A percentile compares a stretch with the other conserved stretches of the same genome.
Evolutionary conservation across 768 basidiomycete species (phyloP).

Genomic region (Trametes coccinea): DNA sequence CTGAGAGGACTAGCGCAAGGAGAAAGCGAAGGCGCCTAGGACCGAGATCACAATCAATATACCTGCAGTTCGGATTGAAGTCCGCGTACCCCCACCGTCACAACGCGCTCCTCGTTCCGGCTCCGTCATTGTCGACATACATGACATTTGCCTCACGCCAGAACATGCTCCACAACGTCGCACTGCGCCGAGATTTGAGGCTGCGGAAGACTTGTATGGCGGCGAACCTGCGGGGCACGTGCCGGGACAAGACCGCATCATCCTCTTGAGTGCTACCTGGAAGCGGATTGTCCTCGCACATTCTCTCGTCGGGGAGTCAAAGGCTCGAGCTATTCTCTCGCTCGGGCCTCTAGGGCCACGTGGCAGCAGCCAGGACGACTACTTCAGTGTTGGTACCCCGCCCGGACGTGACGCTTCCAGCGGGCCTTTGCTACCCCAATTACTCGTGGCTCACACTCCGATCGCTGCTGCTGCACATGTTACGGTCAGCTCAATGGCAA

Average conservation of each 20-base stretch:
- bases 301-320: conserved; percentile 39
- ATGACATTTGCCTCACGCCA: conserved; percentile 46
- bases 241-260: conserved; percentile 8
- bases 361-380: conserved; percentile 1
- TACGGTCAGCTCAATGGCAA: conserved; percentile 16
- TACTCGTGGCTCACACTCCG: not conserved
- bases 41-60: conserved; percentile 41
- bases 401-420: not conserved
- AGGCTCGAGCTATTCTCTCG: conserved; percentile 50
- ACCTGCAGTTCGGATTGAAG: conserved; percentile 62
- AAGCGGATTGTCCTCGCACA: conserved; percentile 51
- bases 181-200: conserved; percentile 32
- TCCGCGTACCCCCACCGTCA: conserved; percentile 64
- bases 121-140: conserved; percentile 62
- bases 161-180: conserved; percentile 27
- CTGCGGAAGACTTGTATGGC: conserved; percentile 16
- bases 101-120: conserved; percentile 59
- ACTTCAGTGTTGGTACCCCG: conserved; percentile 21
- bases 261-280: conserved; percentile 44
- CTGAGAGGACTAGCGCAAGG: not conserved
- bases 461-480: not conserved
- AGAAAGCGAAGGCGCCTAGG: not conserved
- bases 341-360: conserved; percentile 43
- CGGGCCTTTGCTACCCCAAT: conserved; percentile 24
- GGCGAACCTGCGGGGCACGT: conserved; percentile 2